These are phyloP conservation scores for Suhomyces sp. DNA, from an alignment of 805 yeast species.

Conservation along the genomic window DNA sequence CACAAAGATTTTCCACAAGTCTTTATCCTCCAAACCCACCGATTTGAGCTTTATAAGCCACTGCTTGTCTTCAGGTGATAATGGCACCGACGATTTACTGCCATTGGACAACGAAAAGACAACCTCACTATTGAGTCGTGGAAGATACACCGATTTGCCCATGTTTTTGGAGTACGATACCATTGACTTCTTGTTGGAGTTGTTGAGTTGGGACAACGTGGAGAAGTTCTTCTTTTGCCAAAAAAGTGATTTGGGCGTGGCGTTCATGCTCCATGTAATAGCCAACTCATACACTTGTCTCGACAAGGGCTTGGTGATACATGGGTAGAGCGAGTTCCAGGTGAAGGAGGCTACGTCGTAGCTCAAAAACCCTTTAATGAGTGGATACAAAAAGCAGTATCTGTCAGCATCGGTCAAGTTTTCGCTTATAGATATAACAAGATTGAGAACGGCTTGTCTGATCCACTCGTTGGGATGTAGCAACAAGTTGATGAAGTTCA, in stretches of 20 bases:
- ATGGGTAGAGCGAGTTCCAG: conserved; percentile 64
- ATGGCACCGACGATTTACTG: conserved; percentile 17
- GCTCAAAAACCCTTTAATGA: conserved; percentile 69
- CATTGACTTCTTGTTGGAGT: conserved; percentile 16
- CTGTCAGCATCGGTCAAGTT: conserved; percentile 72
- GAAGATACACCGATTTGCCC: conserved; percentile 36
- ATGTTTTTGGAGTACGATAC: conserved; percentile 30
- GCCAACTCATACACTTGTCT: conserved; percentile 62
- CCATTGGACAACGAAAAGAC: conserved; percentile 10
- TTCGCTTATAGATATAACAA: conserved; percentile 60
- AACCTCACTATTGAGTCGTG: conserved; percentile 12
- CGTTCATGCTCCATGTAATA: conserved; percentile 67
- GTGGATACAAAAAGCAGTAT: conserved; percentile 80
- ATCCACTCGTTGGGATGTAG: conserved; percentile 89
- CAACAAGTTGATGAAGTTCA: conserved; percentile 48
- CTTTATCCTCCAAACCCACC: conserved; percentile 70
- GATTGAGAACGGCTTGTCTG: conserved; percentile 60
- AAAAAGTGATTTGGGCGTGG: conserved; percentile 62
- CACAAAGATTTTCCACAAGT: conserved; percentile 79
- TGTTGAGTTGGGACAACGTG: conserved; percentile 11
- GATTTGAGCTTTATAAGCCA: conserved; percentile 72
- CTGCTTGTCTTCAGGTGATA: conserved; percentile 62
- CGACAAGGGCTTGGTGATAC: conserved; percentile 65
- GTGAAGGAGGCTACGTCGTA: conserved; percentile 70
- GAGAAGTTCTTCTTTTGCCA: conserved; percentile 56